Conservation (phyloP, 2,329 filamentous ascomycete genomes). For the Sporothrix inflata region DNA sequence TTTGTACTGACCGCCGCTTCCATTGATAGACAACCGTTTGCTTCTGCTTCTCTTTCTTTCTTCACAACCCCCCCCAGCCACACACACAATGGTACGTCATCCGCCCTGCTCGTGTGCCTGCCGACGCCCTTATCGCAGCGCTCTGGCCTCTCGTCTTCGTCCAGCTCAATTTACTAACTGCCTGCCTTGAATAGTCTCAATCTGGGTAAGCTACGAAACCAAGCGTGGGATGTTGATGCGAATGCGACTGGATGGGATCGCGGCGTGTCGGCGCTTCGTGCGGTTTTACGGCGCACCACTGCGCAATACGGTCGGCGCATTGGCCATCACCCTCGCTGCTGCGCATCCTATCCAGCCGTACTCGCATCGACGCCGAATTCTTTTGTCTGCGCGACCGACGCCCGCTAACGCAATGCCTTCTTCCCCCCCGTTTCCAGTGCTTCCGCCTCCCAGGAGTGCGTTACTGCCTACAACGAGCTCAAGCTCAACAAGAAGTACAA, state of each 20-base stretch:
- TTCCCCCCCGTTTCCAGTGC: conserved; percentile 56
- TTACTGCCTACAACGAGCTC: conserved; percentile 73
- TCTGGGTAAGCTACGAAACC: conserved; percentile 56
- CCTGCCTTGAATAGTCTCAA: conserved; percentile 58
- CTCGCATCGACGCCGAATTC: background rate
- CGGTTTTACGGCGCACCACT: background rate
- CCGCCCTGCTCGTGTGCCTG: conserved; percentile 24
- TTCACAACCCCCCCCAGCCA: conserved; percentile 1
- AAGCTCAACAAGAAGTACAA: conserved; percentile 82
- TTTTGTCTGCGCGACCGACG: background rate
- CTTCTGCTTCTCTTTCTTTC: background rate
- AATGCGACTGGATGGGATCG: background rate
- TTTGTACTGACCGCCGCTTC: background rate
- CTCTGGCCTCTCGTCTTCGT: background rate
- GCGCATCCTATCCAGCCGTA: background rate
- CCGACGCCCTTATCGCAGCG: background rate
- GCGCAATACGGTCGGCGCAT: background rate
- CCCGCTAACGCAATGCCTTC: background rate
- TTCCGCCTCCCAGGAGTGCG: conserved; percentile 70
- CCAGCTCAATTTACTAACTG: background rate
- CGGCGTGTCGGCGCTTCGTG: background rate
- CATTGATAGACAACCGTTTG: conserved; percentile 1
- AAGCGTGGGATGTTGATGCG: background rate
- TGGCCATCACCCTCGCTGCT: background rate
- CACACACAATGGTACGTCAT: conserved; percentile 31